Conservation (phyloP, 352 stramenopile genomes). For the Globisporangium acanthophoron region DNA sequence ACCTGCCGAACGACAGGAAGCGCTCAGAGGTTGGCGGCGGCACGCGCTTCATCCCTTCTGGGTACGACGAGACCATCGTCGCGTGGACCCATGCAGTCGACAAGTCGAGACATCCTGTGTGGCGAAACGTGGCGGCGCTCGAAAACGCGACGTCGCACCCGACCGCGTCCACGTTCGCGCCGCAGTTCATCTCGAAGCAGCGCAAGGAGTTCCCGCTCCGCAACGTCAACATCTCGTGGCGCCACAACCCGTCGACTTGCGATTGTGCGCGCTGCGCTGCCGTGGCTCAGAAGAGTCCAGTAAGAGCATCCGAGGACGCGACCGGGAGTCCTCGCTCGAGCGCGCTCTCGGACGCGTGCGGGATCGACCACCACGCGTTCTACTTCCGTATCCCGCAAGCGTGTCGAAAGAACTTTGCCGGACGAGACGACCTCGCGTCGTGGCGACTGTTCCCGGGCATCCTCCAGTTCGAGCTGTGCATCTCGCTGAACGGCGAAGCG, state of each 20-base stretch:
- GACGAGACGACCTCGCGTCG: slow-evolving; percentile 65
- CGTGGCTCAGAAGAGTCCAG: slow-evolving; percentile 16
- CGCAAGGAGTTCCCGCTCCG: slow-evolving; percentile 61
- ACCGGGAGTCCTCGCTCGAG: background rate
- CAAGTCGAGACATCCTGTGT: slow-evolving; percentile 38
- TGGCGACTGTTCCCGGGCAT: slow-evolving; percentile 73
- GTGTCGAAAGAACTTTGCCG: slow-evolving; percentile 69
- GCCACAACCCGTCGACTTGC: slow-evolving; percentile 42
- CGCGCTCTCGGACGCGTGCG: slow-evolving; percentile 18
- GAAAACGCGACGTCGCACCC: slow-evolving; percentile 6
- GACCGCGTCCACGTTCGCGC: slow-evolving; percentile 17
- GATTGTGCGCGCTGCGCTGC: slow-evolving; percentile 40
- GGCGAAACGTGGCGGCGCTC: slow-evolving; percentile 21
- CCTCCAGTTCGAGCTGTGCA: slow-evolving; percentile 69
- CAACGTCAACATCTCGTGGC: slow-evolving; percentile 82
- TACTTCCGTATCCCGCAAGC: slow-evolving; percentile 80
- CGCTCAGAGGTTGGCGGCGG: slow-evolving; percentile 30
- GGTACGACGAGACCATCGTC: slow-evolving; percentile 58
- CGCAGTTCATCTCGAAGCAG: slow-evolving; percentile 33
- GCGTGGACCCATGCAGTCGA: slow-evolving; percentile 70
- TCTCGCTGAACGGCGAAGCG: slow-evolving; percentile 61
- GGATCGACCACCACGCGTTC: slow-evolving; percentile 77
- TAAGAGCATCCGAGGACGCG: slow-evolving; percentile 3
- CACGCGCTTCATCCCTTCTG: slow-evolving; percentile 61
- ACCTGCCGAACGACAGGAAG: slow-evolving; percentile 71